A percentile compares a stretch with the other conserved stretches of the same genome.
Evolutionary conservation across 192 early-diverging fungal species (phyloP).

Genomic region (Backusella circina): DNA sequence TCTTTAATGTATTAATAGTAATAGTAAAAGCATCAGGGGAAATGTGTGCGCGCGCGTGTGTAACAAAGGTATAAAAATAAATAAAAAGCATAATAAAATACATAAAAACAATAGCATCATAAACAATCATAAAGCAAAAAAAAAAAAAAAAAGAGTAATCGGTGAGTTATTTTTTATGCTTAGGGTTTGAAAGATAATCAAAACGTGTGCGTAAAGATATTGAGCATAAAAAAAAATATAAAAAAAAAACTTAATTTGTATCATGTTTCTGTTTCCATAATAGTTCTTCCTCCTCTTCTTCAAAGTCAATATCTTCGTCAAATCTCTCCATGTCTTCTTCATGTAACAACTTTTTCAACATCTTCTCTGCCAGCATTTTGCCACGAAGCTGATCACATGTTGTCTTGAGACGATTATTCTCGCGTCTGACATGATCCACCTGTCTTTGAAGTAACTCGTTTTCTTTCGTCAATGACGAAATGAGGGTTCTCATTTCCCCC

Average conservation of each 20-base stretch:
- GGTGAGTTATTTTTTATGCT: not conserved
- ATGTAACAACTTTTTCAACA: constrained; percentile 20
- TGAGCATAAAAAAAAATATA: not conserved
- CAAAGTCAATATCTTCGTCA: constrained; percentile 14
- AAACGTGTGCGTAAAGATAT: not conserved
- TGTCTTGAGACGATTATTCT: constrained; percentile 42
- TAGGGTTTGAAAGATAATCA: not conserved
- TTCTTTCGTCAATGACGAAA: constrained; percentile 33
- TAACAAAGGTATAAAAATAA: not conserved
- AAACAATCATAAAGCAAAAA: not conserved
- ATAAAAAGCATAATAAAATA: not conserved
- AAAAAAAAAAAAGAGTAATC: not conserved
- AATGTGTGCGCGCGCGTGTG: not conserved
- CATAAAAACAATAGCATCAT: not conserved
- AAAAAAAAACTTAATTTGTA: not conserved
- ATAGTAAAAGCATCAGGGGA: not conserved
- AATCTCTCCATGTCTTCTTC: not conserved
- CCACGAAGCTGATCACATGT: constrained; percentile 43
- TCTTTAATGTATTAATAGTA: not conserved
- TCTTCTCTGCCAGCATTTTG: constrained; percentile 48
- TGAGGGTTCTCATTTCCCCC: constrained; percentile 47
- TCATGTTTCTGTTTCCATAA: not conserved
- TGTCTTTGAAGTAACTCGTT: constrained; percentile 42
- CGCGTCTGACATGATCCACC: constrained; percentile 36
- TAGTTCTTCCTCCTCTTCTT: constrained; percentile 1